Conservation (phyloP, 208 protist species). For the Strigomonas oncopelti region DNA sequence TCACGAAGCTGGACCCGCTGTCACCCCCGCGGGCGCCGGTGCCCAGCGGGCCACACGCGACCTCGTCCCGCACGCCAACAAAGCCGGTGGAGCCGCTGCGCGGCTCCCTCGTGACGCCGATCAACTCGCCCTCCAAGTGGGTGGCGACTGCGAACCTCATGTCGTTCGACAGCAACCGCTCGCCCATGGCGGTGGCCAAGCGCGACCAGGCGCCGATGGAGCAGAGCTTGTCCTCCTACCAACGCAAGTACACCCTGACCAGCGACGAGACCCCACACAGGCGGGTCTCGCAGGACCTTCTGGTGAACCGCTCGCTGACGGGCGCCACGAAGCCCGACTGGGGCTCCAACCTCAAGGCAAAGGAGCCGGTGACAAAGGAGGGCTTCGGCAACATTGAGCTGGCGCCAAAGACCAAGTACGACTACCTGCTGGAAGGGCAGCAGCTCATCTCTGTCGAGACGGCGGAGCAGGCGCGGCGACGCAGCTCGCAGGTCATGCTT, state of each 20-base stretch:
- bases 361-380: constrained; percentile 21
- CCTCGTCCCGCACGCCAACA: too few species aligned
- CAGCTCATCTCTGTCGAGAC: neutral
- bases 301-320: constrained; percentile 19
- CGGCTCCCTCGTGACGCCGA: neutral
- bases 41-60: too few species aligned
- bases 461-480: neutral
- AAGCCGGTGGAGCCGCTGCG: neutral
- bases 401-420: constrained; percentile 27
- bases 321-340: constrained; percentile 13
- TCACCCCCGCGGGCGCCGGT: too few species aligned
- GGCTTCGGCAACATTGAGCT: constrained; percentile 32
- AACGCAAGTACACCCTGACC: constrained; percentile 29
- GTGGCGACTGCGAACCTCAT: neutral
- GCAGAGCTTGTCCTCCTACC: constrained; percentile 21
- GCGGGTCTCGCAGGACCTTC: constrained; percentile 14
- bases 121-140: neutral
- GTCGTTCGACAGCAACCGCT: neutral
- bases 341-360: constrained; percentile 28
- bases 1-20: too few species aligned
- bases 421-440: constrained; percentile 19
- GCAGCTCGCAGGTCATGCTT: neutral
- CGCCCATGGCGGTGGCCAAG: too few species aligned
- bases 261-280: constrained; percentile 7
- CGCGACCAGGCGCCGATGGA: neutral